Evolutionary conservation across 2,329 filamentous ascomycete species (phyloP).

Genomic region (Claviceps fusiformis): DNA sequence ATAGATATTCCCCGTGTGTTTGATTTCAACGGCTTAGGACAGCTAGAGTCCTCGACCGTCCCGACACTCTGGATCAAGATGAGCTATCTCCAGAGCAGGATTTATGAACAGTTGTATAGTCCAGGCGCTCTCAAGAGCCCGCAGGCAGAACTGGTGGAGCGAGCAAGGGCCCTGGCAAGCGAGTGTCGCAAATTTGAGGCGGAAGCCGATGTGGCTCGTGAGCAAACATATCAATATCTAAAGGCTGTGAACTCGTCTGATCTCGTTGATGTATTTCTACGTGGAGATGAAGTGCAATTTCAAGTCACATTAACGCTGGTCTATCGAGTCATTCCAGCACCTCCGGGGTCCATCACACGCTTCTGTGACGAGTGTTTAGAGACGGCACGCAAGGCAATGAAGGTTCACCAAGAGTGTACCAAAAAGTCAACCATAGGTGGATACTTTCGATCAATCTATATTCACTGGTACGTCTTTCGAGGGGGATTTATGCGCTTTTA

Average conservation of each 20-base stretch:
- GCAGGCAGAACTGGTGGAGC: constrained; percentile 24
- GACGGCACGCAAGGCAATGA: constrained; percentile 34
- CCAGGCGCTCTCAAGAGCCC: constrained; percentile 29
- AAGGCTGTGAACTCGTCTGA: constrained; percentile 24
- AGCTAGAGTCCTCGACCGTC: constrained; percentile 21
- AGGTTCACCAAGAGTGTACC: constrained; percentile 31
- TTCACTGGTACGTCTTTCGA: constrained; percentile 32
- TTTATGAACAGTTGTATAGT: constrained; percentile 45
- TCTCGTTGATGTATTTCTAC: constrained; percentile 29
- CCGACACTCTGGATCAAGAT: constrained; percentile 41
- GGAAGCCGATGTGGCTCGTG: constrained; percentile 21
- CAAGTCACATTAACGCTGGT: constrained; percentile 36
- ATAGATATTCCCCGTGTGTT: constrained; percentile 35
- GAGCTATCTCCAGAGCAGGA: constrained; percentile 41
- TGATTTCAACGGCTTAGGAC: constrained; percentile 27
- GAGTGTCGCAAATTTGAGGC: constrained; percentile 24
- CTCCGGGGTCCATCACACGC: constrained; percentile 25
- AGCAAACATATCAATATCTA: constrained; percentile 22
- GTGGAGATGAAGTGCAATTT: constrained; percentile 33
- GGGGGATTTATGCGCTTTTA: no score
- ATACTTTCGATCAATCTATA: constrained; percentile 31
- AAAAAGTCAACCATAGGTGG: constrained; percentile 25
- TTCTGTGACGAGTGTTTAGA: constrained; percentile 37
- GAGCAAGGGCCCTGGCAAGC: constrained; percentile 24
- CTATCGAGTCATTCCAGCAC: constrained; percentile 37